phyloP scores from a whole-genome alignment of 805 yeast genomes.

The Peterozyma toletana region DNA sequence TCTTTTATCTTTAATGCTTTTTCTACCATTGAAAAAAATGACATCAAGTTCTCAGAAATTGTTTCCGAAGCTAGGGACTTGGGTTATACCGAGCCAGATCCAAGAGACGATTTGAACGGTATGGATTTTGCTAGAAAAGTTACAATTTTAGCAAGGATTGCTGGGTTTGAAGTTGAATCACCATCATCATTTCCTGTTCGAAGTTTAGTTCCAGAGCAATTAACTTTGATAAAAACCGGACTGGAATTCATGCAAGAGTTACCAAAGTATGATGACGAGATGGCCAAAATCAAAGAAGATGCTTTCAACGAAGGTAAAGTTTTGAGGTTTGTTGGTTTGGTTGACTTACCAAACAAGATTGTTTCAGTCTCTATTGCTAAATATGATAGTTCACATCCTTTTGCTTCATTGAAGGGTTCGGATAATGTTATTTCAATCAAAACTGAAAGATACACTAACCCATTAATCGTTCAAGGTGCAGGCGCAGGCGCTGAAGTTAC shows the following conservation, averaged over 20 bases:
- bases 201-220: constrained; percentile 81
- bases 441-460: constrained; percentile 88
- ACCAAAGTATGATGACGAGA: constrained; percentile 76
- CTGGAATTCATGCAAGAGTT: constrained; percentile 74
- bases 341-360: constrained; percentile 62
- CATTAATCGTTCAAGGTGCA: constrained; percentile 95
- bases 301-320: constrained; percentile 85
- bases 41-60: constrained; percentile 79
- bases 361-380: constrained; percentile 86
- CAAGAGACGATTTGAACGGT: constrained; percentile 98
- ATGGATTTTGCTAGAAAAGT: constrained; percentile 98
- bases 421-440: constrained; percentile 92
- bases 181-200: constrained; percentile 93
- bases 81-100: constrained; percentile 99
- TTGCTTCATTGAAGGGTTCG: constrained; percentile 91
- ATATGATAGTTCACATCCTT: constrained; percentile 86
- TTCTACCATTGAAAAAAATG: constrained; percentile 57
- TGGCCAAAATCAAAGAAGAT: constrained; percentile 68
- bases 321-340: constrained; percentile 87
- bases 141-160: constrained; percentile 87
- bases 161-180: constrained; percentile 79
- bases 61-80: constrained; percentile 81
- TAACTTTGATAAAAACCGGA: constrained; percentile 67
- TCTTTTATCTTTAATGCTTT: constrained; percentile 93
- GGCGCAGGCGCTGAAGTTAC: constrained; percentile 77